phyloP scores from a whole-genome alignment of 2,329 filamentous ascomycete genomes.

The Neonectria neomacrospora region DNA sequence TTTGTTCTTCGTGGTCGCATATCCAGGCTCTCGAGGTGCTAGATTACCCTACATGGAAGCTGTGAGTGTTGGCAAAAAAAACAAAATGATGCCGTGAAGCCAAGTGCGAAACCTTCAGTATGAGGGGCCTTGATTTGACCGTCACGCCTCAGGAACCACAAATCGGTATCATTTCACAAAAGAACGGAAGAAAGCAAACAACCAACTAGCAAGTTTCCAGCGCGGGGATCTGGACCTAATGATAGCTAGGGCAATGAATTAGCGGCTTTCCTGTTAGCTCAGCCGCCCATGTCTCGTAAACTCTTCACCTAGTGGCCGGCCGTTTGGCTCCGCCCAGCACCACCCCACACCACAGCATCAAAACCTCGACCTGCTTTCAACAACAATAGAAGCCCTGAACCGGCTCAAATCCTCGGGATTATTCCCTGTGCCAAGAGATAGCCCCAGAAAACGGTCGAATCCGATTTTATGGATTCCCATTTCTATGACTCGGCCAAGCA shows the following conservation, averaged over 20 bases:
- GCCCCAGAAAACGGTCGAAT: not conserved
- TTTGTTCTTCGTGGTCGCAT: not conserved
- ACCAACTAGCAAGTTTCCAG: not conserved
- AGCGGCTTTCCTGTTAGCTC: not conserved
- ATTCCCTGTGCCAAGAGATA: not conserved
- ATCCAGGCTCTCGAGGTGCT: not conserved
- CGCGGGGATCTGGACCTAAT: not conserved
- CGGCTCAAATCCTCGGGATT: not conserved
- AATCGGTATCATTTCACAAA: not conserved
- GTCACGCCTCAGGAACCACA: not conserved
- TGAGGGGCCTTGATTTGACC: too few species aligned
- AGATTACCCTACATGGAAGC: not conserved
- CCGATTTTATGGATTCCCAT: not conserved
- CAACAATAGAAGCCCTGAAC: not conserved
- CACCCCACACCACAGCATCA: not conserved
- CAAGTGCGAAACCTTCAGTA: too few species aligned
- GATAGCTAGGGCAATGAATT: not conserved
- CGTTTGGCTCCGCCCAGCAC: not conserved
- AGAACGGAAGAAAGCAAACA: not conserved
- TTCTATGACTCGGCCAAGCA: constrained; percentile 19
- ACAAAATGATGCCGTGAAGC: too few species aligned
- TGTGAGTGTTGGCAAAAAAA: not conserved
- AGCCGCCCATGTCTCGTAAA: not conserved
- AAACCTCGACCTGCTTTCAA: not conserved
- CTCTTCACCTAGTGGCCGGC: not conserved